These are phyloP conservation scores for Apostasia shenzhenica DNA, from an alignment of 106 monocot species.

Conservation along the genomic window DNA sequence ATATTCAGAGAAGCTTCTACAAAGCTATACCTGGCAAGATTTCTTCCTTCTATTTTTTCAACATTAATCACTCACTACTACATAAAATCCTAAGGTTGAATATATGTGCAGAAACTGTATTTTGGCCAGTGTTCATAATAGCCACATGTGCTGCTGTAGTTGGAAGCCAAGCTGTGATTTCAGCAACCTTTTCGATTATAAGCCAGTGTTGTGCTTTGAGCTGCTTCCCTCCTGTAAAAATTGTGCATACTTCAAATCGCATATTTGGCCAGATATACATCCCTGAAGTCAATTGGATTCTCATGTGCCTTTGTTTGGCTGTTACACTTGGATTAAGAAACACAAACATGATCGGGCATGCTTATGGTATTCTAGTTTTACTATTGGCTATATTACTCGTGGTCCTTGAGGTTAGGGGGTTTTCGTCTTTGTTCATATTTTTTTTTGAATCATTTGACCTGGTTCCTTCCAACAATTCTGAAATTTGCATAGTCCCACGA, in stretches of 20 bases:
- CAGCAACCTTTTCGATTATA: constrained; percentile 71
- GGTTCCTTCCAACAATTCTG: too few relatives aligned
- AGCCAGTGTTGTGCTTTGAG: constrained; percentile 65
- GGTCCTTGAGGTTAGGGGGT: too few relatives aligned
- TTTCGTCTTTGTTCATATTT: too few relatives aligned
- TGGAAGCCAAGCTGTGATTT: constrained; percentile 81
- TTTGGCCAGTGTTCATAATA: constrained; percentile 82
- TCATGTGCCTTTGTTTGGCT: constrained; percentile 64
- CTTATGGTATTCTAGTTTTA: constrained; percentile 44
- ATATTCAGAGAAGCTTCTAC: constrained; percentile 75
- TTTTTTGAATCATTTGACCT: too few relatives aligned
- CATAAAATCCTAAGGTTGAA: neutral
- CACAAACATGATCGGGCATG: constrained; percentile 66
- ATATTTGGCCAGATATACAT: constrained; percentile 78
- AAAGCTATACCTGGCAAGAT: constrained; percentile 62
- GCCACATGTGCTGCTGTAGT: constrained; percentile 71
- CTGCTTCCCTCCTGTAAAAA: constrained; percentile 79
- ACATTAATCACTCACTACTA: neutral
- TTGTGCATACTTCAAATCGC: constrained; percentile 64
- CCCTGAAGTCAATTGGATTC: constrained; percentile 79
- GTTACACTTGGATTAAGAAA: constrained; percentile 54
- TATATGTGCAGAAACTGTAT: constrained; percentile 47
- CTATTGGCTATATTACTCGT: neutral
- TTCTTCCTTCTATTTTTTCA: neutral
- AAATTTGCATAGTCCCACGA: too few relatives aligned